phyloP scores from a whole-genome alignment of 176 grass and related monocot species.

The Zoysia pacifica region DNA sequence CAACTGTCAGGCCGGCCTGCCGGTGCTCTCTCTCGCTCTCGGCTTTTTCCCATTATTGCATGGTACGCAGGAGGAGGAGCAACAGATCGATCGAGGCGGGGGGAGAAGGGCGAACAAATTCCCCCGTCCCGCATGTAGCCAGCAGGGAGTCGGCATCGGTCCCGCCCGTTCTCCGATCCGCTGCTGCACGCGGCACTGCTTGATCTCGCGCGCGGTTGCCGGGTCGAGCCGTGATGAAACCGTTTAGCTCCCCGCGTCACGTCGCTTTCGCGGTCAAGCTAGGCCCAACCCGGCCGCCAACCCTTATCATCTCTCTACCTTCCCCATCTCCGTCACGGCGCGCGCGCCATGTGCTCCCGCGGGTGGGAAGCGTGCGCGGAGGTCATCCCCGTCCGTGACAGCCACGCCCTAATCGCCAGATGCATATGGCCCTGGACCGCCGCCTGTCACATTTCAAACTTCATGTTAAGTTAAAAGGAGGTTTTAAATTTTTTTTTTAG shows the following conservation, averaged over 20 bases:
- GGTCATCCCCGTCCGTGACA: conserved; percentile 33
- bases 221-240: conserved; percentile 27
- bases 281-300: not conserved
- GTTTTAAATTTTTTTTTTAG: too few species aligned
- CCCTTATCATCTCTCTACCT: not conserved
- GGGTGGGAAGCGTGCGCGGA: conserved; percentile 6
- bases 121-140: not conserved
- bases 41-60: conserved; percentile 21
- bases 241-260: conserved; percentile 33
- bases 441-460: too few species aligned
- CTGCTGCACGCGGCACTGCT: not conserved
- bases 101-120: not conserved
- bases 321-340: not conserved
- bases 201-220: not conserved
- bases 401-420: conserved; percentile 2
- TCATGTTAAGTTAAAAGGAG: too few species aligned
- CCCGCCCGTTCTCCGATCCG: not conserved
- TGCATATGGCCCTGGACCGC: conserved; percentile 1
- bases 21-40: not conserved
- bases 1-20: not conserved
- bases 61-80: not conserved
- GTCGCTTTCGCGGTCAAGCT: conserved; percentile 35
- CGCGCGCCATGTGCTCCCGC: conserved; percentile 38
- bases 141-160: not conserved
- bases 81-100: not conserved